Conservation (phyloP, 1,284 basidiomycete species). For the Pascua sp. region DNA sequence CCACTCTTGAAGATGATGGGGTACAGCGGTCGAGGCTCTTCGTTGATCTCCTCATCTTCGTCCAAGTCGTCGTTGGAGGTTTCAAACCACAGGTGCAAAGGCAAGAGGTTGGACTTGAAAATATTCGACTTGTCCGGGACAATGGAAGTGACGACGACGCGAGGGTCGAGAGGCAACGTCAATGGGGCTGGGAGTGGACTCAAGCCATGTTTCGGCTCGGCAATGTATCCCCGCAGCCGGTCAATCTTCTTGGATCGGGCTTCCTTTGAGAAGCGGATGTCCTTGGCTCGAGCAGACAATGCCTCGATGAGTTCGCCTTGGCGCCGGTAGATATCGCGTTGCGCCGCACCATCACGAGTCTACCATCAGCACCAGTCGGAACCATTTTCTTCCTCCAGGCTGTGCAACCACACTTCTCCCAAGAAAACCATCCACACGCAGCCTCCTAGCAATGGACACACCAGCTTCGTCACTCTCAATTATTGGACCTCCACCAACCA, state of each 20-base stretch:
- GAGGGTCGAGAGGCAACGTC: conserved; percentile 84
- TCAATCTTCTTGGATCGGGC: conserved; percentile 95
- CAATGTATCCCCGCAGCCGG: conserved; percentile 75
- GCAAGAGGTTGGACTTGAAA: conserved; percentile 96
- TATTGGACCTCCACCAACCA: not conserved
- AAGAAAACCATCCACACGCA: too few species aligned
- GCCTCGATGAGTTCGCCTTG: conserved; percentile 83
- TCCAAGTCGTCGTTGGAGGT: conserved; percentile 44
- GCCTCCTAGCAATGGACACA: too few species aligned
- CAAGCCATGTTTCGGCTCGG: conserved; percentile 78
- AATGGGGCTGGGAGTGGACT: conserved; percentile 66
- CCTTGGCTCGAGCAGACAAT: conserved; percentile 76
- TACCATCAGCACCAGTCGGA: conserved; percentile 32
- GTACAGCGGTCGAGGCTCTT: conserved; percentile 57
- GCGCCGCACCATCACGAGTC: conserved; percentile 69
- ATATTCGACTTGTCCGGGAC: conserved; percentile 86
- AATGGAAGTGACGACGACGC: conserved; percentile 75
- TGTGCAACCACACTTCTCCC: too few species aligned
- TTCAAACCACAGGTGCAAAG: conserved; percentile 85
- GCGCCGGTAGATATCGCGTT: conserved; percentile 73
- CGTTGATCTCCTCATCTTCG: conserved; percentile 29
- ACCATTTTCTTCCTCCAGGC: too few species aligned
- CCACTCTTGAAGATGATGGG: conserved; percentile 98
- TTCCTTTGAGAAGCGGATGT: conserved; percentile 86
- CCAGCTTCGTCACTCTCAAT: not conserved